These are phyloP conservation scores for Hibiscus tridactylites DNA, from an alignment of 345 rosid genomes.

Conservation along the genomic window DNA sequence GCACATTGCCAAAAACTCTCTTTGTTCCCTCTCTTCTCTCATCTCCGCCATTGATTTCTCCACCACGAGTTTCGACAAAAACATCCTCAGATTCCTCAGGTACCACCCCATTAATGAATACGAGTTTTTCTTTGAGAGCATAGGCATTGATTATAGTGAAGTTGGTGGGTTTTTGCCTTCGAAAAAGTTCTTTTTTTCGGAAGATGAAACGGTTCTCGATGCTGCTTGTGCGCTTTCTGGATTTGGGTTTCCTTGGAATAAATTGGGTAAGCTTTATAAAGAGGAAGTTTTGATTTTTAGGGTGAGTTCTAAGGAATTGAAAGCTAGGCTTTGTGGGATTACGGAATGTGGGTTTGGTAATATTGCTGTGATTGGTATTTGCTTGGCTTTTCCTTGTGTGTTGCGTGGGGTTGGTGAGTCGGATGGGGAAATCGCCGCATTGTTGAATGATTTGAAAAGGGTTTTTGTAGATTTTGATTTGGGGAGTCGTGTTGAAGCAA, in stretches of 20 bases:
- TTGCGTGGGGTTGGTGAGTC: conserved; percentile 27
- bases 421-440: conserved; percentile 19
- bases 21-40: conserved; percentile 37
- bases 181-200: conserved; percentile 49
- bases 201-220: conserved; percentile 36
- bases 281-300: conserved; percentile 45
- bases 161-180: conserved; percentile 31
- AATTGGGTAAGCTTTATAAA: conserved; percentile 45
- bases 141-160: conserved; percentile 53
- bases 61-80: conserved; percentile 24
- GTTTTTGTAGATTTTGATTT: conserved; percentile 35
- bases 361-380: conserved; percentile 37
- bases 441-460: conserved; percentile 43
- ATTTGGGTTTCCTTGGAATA: conserved; percentile 74
- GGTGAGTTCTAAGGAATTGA: conserved; percentile 29
- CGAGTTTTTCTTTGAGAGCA: conserved; percentile 72
- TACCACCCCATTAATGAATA: conserved; percentile 70
- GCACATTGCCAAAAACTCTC: conserved; percentile 42
- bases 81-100: conserved; percentile 40
- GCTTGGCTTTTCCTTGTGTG: conserved; percentile 49
- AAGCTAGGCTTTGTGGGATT: conserved; percentile 24
- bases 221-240: conserved; percentile 41
- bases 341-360: conserved; percentile 35
- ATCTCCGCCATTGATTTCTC: conserved; percentile 34
- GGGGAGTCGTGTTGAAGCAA: conserved; percentile 27